These are phyloP conservation scores for Phyllosticta capitalensis DNA, from an alignment of 2,329 filamentous ascomycete species.

Conservation along the genomic window DNA sequence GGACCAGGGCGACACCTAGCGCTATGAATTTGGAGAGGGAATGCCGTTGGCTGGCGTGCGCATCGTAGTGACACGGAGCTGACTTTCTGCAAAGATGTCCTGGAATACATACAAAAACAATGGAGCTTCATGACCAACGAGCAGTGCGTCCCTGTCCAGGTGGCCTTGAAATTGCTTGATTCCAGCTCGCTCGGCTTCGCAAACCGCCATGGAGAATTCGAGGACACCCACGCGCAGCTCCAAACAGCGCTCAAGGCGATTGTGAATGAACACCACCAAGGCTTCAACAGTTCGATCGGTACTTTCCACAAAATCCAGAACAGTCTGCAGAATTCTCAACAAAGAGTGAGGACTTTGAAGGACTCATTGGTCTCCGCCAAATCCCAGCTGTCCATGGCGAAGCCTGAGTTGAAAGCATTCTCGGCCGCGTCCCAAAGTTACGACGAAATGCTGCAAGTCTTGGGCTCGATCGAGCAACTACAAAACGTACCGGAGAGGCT, in stretches of 20 bases:
- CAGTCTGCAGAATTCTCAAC: slow-evolving; percentile 82
- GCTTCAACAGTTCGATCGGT: slow-evolving; percentile 97
- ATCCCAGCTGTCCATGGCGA: slow-evolving; percentile 69
- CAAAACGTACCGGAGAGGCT: slow-evolving; percentile 84
- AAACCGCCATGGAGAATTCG: slow-evolving; percentile 77
- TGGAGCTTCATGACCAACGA: slow-evolving; percentile 88
- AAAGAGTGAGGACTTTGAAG: slow-evolving; percentile 71
- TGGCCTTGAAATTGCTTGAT: slow-evolving; percentile 91
- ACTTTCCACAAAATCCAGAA: slow-evolving; percentile 98
- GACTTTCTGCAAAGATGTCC: slow-evolving; percentile 40
- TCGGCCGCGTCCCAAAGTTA: slow-evolving; percentile 83
- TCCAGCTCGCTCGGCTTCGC: slow-evolving; percentile 86
- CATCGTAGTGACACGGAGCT: slow-evolving; percentile 1
- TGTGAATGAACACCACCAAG: slow-evolving; percentile 97
- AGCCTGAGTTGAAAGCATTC: slow-evolving; percentile 83
- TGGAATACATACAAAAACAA: slow-evolving; percentile 75
- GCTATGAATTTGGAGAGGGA: background rate
- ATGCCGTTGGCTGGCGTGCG: background rate
- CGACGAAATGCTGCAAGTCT: slow-evolving; percentile 74
- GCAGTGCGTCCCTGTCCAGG: slow-evolving; percentile 84
- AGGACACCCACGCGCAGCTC: slow-evolving; percentile 75
- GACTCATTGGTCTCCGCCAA: slow-evolving; percentile 76
- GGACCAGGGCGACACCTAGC: background rate
- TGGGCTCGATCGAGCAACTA: slow-evolving; percentile 66
- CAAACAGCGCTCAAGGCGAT: slow-evolving; percentile 88